Evolutionary conservation across 805 yeast species (phyloP).

Genomic region (Komagataella pastoris): DNA sequence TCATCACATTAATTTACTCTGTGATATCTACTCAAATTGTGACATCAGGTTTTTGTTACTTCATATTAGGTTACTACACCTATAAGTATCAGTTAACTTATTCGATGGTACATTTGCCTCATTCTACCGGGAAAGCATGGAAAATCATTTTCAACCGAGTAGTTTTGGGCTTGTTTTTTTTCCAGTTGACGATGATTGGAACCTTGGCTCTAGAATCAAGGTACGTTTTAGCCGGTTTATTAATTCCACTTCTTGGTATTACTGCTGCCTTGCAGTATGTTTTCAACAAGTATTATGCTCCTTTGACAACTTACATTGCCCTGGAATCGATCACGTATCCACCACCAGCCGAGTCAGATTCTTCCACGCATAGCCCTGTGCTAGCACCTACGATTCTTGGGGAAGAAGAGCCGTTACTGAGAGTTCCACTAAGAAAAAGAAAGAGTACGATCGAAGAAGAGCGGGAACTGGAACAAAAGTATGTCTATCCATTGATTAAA

Average conservation of each 20-base stretch:
- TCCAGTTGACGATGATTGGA: conserved; percentile 54
- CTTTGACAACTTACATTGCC: conserved; percentile 42
- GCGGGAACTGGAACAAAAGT: conserved; percentile 34
- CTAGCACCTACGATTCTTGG: too few relatives aligned
- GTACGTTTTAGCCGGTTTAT: conserved; percentile 29
- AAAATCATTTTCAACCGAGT: conserved; percentile 46
- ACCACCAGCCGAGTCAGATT: conserved; percentile 37
- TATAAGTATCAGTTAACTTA: conserved; percentile 51
- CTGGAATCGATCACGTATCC: conserved; percentile 37
- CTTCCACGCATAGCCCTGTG: conserved; percentile 10
- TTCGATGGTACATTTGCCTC: conserved; percentile 50
- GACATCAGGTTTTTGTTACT: conserved; percentile 43
- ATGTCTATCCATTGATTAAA: conserved; percentile 32
- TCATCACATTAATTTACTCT: conserved; percentile 44
- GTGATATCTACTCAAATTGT: conserved; percentile 49
- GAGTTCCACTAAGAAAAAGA: conserved; percentile 15
- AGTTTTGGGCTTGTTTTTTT: conserved; percentile 38
- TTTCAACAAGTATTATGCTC: conserved; percentile 40
- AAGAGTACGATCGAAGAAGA: conserved; percentile 45
- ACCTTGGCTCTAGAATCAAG: conserved; percentile 50
- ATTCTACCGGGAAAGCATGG: conserved; percentile 58
- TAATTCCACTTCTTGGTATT: conserved; percentile 33
- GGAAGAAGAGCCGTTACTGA: background rate
- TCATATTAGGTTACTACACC: conserved; percentile 41
- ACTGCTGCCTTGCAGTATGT: conserved; percentile 32